Conservation (phyloP, 345 rosid species). For the Passiflora organensis region DNA sequence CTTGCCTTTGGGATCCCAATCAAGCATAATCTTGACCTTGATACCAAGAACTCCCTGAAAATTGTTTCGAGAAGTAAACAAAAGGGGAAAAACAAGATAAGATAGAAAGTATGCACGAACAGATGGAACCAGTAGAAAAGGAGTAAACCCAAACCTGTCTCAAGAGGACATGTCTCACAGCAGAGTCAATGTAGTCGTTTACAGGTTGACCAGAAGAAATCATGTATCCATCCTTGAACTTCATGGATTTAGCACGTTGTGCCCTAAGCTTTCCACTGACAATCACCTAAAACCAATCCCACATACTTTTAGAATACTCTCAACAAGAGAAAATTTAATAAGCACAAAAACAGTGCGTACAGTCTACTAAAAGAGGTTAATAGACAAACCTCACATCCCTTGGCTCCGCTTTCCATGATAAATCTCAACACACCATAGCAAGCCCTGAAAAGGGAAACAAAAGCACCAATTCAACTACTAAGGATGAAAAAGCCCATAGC, state of each 20-base stretch:
- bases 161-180: conserved; percentile 79
- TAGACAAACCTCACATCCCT: conserved; percentile 69
- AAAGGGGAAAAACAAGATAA: no score
- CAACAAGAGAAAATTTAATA: not conserved
- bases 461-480: not conserved
- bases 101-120: no score
- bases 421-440: conserved; percentile 86
- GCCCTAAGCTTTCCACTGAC: conserved; percentile 93
- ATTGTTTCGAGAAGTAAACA: not conserved
- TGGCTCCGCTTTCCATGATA: conserved; percentile 86
- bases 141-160: no score
- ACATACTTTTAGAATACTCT: not conserved
- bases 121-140: no score
- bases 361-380: no score
- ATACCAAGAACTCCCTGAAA: conserved; percentile 79
- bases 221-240: conserved; percentile 95
- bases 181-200: conserved; percentile 85
- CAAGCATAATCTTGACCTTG: conserved; percentile 85
- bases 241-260: conserved; percentile 89
- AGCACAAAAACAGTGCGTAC: no score
- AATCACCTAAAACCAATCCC: conserved; percentile 49
- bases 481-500: not conserved
- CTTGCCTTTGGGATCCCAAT: conserved; percentile 87
- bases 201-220: conserved; percentile 91
- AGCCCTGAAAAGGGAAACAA: conserved; percentile 43